A percentile compares a stretch with the other conserved stretches of the same genome.
These are phyloP conservation scores for Yamadazyma atlantica DNA, from an alignment of 1,139 yeast species.

Conservation along the genomic window DNA sequence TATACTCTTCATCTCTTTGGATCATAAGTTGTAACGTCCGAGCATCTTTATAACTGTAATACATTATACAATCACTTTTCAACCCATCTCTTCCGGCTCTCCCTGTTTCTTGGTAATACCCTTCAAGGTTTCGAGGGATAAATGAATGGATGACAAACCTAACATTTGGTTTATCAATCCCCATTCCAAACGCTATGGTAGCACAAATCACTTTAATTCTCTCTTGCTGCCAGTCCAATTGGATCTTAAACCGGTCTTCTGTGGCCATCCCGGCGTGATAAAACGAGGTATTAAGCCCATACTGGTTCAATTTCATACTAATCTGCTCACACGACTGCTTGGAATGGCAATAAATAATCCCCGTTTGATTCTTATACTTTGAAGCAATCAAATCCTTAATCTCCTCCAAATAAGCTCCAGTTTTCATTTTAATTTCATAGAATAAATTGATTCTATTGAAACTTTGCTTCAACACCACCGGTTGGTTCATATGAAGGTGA, in stretches of 20 bases:
- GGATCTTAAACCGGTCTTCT: conserved; percentile 69
- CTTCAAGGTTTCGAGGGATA: conserved; percentile 89
- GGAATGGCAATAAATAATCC: conserved; percentile 92
- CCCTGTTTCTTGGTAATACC: conserved; percentile 98
- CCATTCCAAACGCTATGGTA: conserved; percentile 98
- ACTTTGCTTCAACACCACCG: conserved; percentile 67
- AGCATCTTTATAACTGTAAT: conserved; percentile 76
- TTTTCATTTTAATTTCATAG: conserved; percentile 74
- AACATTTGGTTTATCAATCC: conserved; percentile 95
- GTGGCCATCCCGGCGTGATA: conserved; percentile 95
- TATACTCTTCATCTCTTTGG: conserved; percentile 69
- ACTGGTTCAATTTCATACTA: conserved; percentile 54
- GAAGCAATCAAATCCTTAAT: conserved; percentile 55
- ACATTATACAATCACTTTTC: conserved; percentile 77
- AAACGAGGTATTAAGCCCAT: conserved; percentile 67
- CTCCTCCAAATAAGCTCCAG: conserved; percentile 56
- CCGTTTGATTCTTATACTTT: conserved; percentile 62
- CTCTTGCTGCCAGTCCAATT: conserved; percentile 79
- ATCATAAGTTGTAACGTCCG: conserved; percentile 73
- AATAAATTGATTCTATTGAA: conserved; percentile 85
- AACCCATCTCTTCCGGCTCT: conserved; percentile 97
- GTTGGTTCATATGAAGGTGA: conserved; percentile 57
- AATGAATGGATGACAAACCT: conserved; percentile 86
- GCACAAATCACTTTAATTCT: conserved; percentile 82
- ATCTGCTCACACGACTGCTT: conserved; percentile 86